A percentile compares a stretch with the other conserved stretches of the same genome.
Conservation (phyloP, 2,329 filamentous ascomycete genomes). For the Remersonia thermophila region DNA sequence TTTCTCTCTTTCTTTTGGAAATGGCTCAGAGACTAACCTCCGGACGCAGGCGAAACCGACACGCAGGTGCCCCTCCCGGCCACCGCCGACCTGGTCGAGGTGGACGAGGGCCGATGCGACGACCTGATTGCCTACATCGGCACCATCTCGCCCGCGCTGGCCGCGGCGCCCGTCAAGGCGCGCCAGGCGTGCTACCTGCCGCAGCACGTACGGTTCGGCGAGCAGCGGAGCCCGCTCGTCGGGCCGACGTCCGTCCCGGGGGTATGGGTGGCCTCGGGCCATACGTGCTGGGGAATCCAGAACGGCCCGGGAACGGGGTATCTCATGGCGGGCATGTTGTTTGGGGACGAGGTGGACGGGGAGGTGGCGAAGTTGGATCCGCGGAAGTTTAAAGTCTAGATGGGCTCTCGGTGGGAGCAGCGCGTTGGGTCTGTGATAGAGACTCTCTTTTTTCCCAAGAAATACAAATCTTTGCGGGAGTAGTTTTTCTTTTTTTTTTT, state of each 20-base stretch:
- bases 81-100: slow-evolving; percentile 61
- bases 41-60: slow-evolving; percentile 57
- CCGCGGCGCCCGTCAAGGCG: slow-evolving; percentile 54
- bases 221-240: slow-evolving; percentile 57
- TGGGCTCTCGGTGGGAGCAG: no score
- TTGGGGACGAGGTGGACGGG: slow-evolving; percentile 57
- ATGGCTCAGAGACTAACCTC: not conserved
- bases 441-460: no score
- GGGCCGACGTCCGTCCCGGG: slow-evolving; percentile 63
- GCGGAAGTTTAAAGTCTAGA: slow-evolving; percentile 45
- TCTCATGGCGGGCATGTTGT: slow-evolving; percentile 65
- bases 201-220: slow-evolving; percentile 52
- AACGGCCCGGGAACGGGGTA: slow-evolving; percentile 83
- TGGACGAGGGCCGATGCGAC: slow-evolving; percentile 66
- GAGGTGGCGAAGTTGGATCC: slow-evolving; percentile 56
- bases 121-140: slow-evolving; percentile 72
- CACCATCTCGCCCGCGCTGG: slow-evolving; percentile 52
- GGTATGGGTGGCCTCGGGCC: slow-evolving; percentile 71
- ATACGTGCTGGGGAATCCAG: slow-evolving; percentile 98
- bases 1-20: not conserved
- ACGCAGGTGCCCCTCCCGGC: slow-evolving; percentile 59
- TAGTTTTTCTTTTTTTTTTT: no score
- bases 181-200: slow-evolving; percentile 92
- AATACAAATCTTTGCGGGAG: no score
- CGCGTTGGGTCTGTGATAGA: no score